phyloP scores from a whole-genome alignment of 371 early-diverging fungal genomes.

The Apophysomyces trapeziformis region DNA sequence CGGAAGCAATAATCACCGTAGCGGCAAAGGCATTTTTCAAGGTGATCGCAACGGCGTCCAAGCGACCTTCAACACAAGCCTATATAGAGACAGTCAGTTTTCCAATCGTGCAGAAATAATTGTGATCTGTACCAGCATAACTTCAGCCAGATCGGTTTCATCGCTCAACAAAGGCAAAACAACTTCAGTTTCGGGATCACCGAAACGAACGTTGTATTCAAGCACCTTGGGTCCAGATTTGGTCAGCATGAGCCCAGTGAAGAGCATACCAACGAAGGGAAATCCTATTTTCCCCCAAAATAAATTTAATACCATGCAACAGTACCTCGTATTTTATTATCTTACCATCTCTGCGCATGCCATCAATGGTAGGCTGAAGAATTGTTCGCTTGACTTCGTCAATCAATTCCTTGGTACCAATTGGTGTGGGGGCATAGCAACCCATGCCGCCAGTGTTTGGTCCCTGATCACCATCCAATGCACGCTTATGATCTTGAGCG shows the following conservation, averaged over 20 bases:
- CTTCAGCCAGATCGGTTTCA: slow-evolving; percentile 84
- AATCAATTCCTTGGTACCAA: slow-evolving; percentile 80
- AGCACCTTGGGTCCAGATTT: slow-evolving; percentile 88
- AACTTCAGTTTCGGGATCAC: slow-evolving; percentile 97
- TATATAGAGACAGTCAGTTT: slow-evolving; percentile 12
- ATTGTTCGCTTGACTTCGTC: slow-evolving; percentile 76
- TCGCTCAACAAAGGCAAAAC: slow-evolving; percentile 89
- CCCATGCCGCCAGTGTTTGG: slow-evolving; percentile 99
- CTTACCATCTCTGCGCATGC: slow-evolving; percentile 89
- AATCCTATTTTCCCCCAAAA: slow-evolving; percentile 42
- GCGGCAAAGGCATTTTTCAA: slow-evolving; percentile 81
- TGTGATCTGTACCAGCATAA: slow-evolving; percentile 61
- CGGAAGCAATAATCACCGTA: slow-evolving; percentile 91
- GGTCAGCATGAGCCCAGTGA: slow-evolving; percentile 96
- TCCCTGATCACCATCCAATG: slow-evolving; percentile 90
- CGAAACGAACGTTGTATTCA: slow-evolving; percentile 97
- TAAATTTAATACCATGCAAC: neutral
- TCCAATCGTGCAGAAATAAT: neutral
- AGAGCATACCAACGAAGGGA: slow-evolving; percentile 97
- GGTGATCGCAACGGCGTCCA: slow-evolving; percentile 84
- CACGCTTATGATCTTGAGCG: slow-evolving; percentile 98
- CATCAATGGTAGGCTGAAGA: slow-evolving; percentile 91
- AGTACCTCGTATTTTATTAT: neutral
- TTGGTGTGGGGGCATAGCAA: slow-evolving; percentile 95
- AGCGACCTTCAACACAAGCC: slow-evolving; percentile 87